These are phyloP conservation scores for Venturia effusa DNA, from an alignment of 2,329 filamentous ascomycete genomes.

Conservation along the genomic window DNA sequence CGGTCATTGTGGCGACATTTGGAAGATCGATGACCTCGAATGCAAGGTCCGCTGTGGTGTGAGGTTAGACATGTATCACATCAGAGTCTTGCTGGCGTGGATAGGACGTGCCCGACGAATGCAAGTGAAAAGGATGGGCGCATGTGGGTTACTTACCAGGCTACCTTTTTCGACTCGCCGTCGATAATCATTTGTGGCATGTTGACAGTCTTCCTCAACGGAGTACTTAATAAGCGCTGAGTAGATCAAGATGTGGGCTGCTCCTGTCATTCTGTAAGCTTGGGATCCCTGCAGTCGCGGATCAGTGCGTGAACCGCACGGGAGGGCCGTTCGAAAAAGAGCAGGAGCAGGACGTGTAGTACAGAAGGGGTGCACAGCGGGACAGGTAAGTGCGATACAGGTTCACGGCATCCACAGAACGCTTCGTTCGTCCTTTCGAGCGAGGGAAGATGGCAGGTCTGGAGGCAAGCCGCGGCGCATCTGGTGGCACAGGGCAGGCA, in stretches of 20 bases:
- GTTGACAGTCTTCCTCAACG: constrained; percentile 17
- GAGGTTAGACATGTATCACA: constrained; percentile 4
- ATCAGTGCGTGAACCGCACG: not conserved
- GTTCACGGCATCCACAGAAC: not conserved
- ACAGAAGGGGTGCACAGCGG: not conserved
- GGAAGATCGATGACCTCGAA: constrained; percentile 64
- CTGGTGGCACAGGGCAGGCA: not conserved
- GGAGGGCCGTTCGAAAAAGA: not conserved
- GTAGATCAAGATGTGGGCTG: not conserved
- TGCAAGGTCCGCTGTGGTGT: constrained; percentile 54
- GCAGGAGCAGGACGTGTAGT: not conserved
- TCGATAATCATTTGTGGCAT: constrained; percentile 55
- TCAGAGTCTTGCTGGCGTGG: not conserved
- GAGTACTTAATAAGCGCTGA: not conserved
- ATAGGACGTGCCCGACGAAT: not conserved
- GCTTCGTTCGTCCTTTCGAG: not conserved
- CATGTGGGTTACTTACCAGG: constrained; percentile 47
- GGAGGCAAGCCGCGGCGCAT: not conserved
- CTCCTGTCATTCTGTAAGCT: constrained; percentile 10
- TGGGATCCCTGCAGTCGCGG: not conserved
- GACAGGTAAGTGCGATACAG: not conserved
- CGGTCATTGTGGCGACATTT: constrained; percentile 63
- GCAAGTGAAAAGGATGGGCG: not conserved
- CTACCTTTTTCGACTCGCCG: constrained; percentile 64
- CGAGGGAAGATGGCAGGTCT: not conserved